These are phyloP conservation scores for Crataegus laevigata DNA, from an alignment of 306 rosid species.

Conservation along the genomic window DNA sequence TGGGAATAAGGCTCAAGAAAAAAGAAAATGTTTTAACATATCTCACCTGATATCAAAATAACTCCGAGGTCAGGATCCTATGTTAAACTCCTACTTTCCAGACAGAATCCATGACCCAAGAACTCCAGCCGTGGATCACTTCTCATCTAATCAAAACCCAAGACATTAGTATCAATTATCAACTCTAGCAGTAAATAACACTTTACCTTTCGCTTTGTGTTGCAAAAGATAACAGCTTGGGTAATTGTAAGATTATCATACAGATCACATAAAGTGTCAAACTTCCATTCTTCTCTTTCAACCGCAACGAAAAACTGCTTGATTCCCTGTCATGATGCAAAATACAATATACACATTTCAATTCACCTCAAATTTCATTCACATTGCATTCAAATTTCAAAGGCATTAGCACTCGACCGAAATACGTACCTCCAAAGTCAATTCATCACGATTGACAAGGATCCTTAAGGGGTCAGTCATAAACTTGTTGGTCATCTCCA, in stretches of 20 bases:
- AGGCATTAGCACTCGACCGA: not conserved
- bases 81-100: not conserved
- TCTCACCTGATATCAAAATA: too few species aligned
- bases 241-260: slow-evolving; percentile 93
- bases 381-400: not conserved
- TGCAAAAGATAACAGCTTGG: slow-evolving; percentile 96
- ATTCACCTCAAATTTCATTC: slow-evolving; percentile 10
- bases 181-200: not conserved
- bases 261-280: slow-evolving; percentile 93
- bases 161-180: not conserved
- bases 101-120: not conserved
- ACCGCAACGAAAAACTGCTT: slow-evolving; percentile 97
- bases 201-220: slow-evolving; percentile 86
- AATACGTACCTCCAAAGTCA: slow-evolving; percentile 80
- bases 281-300: slow-evolving; percentile 96
- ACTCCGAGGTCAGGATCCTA: not conserved
- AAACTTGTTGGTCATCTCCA: slow-evolving; percentile 92
- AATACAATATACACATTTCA: not conserved
- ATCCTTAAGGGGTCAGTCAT: slow-evolving; percentile 96
- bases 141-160: not conserved
- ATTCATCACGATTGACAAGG: slow-evolving; percentile 98
- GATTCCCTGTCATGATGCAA: slow-evolving; percentile 59
- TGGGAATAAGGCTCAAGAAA: too few species aligned
- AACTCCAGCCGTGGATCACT: not conserved
- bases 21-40: too few species aligned